Evolutionary conservation across 2,329 filamentous ascomycete species (phyloP), one percentile per base, ranked within the genome.

Genomic region (Fusarium coicis): DNA sequence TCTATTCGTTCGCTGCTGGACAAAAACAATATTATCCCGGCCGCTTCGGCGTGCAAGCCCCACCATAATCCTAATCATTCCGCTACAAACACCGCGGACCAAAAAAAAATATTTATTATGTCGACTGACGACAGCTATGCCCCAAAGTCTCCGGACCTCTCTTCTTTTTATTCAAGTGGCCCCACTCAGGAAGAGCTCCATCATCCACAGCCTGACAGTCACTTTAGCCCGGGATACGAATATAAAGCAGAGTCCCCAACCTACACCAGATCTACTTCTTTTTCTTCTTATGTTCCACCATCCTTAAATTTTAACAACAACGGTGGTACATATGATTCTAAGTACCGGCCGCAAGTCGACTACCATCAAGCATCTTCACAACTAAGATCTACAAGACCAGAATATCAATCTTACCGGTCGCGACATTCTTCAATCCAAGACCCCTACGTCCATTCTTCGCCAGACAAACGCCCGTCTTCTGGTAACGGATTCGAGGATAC

Each of bases 101-200:
- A 71, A 76, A 77, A 79, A 76, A 37, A n/a, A n/a, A 40, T n/a
- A 72, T 63, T 74, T 74, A 74, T 74, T 70, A 84, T 82, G 83
- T 88, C 88, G 83, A 84, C 83, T 75, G 83, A 84, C 78, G 85
- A 87, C 77, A 83, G 82, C 68, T 90, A 89, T 82, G 87, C 86
- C 74, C 88, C 88, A 74, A 88, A 86, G 80, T 89, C 87, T 76
- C 88, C 88, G 78, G 87, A 90, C 83, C 85, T 90, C 74, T 89
- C 87, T 67, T 88, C 86, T 66, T 86, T 89, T 80, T 87, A 85
- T 76, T 82, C 86, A 68, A 79, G 81, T 70, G 74, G 79, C 77
- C 79, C 81, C 78, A 80, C 79, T 73, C 77, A 79, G 69, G 81
- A 81, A 70, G 78, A 80, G 64, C 77, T 77, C 54, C 78, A 76